Base-by-base conservation (phyloP, 805 yeast species). In the Barnettozyma botsteinii region DNA sequence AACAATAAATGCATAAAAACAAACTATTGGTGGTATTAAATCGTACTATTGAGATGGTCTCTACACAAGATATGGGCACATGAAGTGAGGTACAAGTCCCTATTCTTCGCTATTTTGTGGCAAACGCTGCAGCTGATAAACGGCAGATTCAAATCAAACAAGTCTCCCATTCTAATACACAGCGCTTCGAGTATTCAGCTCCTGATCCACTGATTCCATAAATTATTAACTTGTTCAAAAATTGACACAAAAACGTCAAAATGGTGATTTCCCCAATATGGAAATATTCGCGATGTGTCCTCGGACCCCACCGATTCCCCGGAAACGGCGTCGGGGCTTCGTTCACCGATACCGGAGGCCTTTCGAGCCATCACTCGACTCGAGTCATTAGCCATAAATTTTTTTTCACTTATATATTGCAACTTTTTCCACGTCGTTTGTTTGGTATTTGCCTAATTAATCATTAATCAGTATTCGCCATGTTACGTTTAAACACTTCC, bases 1-100 rank as follows among this genome's bases (percentile, higher is more conserved):
- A 17, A 15, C 15, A 7, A 17, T 17, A 28, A 6, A 15, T 17
- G 6, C 9, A 18, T 4, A 15, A 10, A 14, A 5, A 17, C 4
- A 11, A 19, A 31, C n/a, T 25, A 18, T 20, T 14, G 31, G 21
- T 14, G 26, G 32, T 35, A 37, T 33, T 19, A 7, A 34, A 6
- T 6, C 5, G 27, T 39, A 39, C 42, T 29, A 19, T 24, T 29
- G 5, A 26, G 5, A 46, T 65, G 68, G 12, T 54, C 53, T 3
- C 52, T 48, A 34, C 70, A 65, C 17, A 65, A 43, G 1, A 59
- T 52, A 45, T 65, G 69, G 4, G 68, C 69, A 50, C 70, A 65
- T 3, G 68, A 62, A 1, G 67, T 64, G 34, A 65, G 40, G 31
- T 48, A 49, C 18, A 65, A 50, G 1, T 53, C 54, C n/a, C 48